Evolutionary conservation across 805 yeast genomes (phyloP).

Genomic region (Wickerhamiella kazuoi): DNA sequence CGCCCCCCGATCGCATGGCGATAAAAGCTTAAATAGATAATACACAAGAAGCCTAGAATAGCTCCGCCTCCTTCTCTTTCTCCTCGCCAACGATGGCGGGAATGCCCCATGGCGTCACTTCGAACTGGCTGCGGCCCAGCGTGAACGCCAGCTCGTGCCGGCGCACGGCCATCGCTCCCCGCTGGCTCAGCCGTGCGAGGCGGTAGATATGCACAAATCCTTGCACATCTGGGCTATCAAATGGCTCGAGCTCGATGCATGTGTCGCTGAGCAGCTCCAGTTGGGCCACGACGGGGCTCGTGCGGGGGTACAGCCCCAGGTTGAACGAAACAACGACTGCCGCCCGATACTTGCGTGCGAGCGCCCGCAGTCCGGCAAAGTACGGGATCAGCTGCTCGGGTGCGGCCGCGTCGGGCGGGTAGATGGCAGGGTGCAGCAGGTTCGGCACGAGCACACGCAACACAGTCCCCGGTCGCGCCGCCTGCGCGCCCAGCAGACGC

Average conservation of each 20-base stretch:
- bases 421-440: slow-evolving; percentile 63
- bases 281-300: slow-evolving; percentile 28
- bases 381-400: slow-evolving; percentile 40
- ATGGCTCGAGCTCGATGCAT: slow-evolving; percentile 61
- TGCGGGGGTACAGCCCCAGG: slow-evolving; percentile 46
- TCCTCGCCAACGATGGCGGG: slow-evolving; percentile 30
- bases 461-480: slow-evolving; percentile 21
- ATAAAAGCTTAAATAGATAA: no score
- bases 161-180: slow-evolving; percentile 64
- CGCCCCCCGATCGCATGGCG: no score
- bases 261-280: slow-evolving; percentile 48
- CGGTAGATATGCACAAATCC: slow-evolving; percentile 67
- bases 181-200: slow-evolving; percentile 51
- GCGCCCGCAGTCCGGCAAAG: slow-evolving; percentile 36
- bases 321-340: slow-evolving; percentile 41
- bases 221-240: slow-evolving; percentile 49
- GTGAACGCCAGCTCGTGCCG: slow-evolving; percentile 70
- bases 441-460: slow-evolving; percentile 58
- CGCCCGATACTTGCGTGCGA: slow-evolving; percentile 35
- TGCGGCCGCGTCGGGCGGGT: slow-evolving; percentile 32
- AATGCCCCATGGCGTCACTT: slow-evolving; percentile 89
- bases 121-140: slow-evolving; percentile 67
- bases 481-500: slow-evolving; percentile 6
- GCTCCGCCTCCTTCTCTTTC: neutral
- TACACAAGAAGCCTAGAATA: no score